Evolutionary conservation across 257 asterid species (phyloP).

Genomic region (Solanum virginianum): DNA sequence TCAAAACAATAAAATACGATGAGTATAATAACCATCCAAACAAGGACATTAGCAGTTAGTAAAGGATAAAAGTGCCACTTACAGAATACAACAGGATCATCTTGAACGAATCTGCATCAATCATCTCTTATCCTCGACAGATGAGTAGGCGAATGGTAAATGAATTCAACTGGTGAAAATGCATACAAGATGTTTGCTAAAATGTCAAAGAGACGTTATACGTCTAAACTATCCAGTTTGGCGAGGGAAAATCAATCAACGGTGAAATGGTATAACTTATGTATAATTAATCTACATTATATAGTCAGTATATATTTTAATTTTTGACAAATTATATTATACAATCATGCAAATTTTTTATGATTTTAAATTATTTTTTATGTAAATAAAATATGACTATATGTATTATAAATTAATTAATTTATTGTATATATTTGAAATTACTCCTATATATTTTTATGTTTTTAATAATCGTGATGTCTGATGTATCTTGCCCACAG

Average conservation of each 20-base stretch:
- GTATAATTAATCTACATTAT: too few relatives aligned
- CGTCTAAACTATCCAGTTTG: background rate
- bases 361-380: too few relatives aligned
- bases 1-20: background rate
- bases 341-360: too few relatives aligned
- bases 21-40: background rate
- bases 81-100: background rate
- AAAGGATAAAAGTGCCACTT: background rate
- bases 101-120: background rate
- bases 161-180: background rate
- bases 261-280: too few relatives aligned
- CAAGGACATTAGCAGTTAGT: background rate
- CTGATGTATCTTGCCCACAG: too few relatives aligned
- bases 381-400: too few relatives aligned
- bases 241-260: background rate
- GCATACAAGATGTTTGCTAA: slow-evolving; percentile 49
- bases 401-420: too few relatives aligned
- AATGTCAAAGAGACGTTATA: background rate
- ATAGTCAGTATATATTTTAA: too few relatives aligned
- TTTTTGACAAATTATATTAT: too few relatives aligned
- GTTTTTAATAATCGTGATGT: too few relatives aligned
- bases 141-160: background rate
- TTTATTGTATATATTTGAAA: too few relatives aligned
- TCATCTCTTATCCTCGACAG: background rate
- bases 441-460: too few relatives aligned